Conservation (phyloP, 768 basidiomycete species). For the Galerina marginata region DNA sequence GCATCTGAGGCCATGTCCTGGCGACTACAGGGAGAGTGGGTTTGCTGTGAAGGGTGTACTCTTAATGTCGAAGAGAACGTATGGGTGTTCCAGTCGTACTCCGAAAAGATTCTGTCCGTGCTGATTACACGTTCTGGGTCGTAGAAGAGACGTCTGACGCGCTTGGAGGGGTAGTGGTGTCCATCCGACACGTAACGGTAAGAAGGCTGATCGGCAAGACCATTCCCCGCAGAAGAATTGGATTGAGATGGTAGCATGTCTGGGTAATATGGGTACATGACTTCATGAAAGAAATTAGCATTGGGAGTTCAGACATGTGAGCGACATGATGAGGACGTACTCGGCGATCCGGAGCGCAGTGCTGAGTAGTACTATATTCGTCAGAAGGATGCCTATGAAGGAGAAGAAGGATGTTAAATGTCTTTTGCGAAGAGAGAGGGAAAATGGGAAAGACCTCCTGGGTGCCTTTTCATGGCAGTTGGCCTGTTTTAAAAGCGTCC, state of each 20-base stretch:
- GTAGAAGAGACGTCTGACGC: slow-evolving; percentile 16
- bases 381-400: no score
- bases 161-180: slow-evolving; percentile 13
- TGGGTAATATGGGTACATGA: background rate
- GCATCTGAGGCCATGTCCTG: background rate
- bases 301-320: background rate
- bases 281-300: background rate
- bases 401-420: no score
- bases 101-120: slow-evolving; percentile 14
- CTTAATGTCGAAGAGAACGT: slow-evolving; percentile 15
- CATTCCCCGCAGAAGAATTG: background rate
- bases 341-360: no score
- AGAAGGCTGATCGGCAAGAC: background rate
- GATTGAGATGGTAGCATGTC: slow-evolving; percentile 12
- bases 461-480: background rate
- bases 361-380: no score
- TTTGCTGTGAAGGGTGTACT: background rate
- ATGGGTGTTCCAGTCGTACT: slow-evolving; percentile 15
- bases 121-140: slow-evolving; percentile 14
- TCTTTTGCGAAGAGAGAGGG: background rate
- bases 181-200: background rate
- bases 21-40: background rate
- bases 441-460: background rate
- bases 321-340: background rate
- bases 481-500: slow-evolving; percentile 16